Conservation (phyloP, 106 monocot genomes). For the Triglochin maritima region DNA sequence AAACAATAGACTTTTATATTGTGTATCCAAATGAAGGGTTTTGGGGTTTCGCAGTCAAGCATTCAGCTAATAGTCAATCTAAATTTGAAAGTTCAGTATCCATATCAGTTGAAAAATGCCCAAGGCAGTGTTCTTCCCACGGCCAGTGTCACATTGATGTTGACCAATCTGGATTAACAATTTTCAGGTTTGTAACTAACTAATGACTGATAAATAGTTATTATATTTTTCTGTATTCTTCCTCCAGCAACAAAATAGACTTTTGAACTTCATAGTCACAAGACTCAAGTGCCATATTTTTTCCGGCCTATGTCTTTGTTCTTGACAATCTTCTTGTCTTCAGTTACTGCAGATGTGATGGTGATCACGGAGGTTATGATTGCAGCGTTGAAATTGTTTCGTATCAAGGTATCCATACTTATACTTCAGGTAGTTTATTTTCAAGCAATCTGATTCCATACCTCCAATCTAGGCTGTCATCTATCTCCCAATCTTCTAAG, state of each 20-base stretch:
- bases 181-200: constrained; percentile 37
- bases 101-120: constrained; percentile 60
- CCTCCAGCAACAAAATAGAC: neutral
- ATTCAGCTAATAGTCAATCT: constrained; percentile 20
- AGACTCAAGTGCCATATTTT: too few species aligned
- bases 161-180: constrained; percentile 69
- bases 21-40: constrained; percentile 73
- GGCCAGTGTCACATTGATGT: constrained; percentile 46
- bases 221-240: neutral
- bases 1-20: constrained; percentile 61
- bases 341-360: constrained; percentile 78
- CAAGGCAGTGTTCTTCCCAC: constrained; percentile 48
- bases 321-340: neutral
- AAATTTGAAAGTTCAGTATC: constrained; percentile 42
- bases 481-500: too few species aligned
- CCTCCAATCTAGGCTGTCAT: neutral
- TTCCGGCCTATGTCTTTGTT: too few species aligned
- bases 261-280: too few species aligned
- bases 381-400: constrained; percentile 72
- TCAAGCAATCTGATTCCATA: neutral
- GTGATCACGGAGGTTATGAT: constrained; percentile 91
- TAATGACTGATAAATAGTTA: neutral
- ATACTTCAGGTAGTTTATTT: neutral
- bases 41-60: constrained; percentile 55
- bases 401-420: constrained; percentile 38